These are phyloP conservation scores for Houttuynia cordata DNA, from an alignment of 164 flowering plant species.

Conservation along the genomic window DNA sequence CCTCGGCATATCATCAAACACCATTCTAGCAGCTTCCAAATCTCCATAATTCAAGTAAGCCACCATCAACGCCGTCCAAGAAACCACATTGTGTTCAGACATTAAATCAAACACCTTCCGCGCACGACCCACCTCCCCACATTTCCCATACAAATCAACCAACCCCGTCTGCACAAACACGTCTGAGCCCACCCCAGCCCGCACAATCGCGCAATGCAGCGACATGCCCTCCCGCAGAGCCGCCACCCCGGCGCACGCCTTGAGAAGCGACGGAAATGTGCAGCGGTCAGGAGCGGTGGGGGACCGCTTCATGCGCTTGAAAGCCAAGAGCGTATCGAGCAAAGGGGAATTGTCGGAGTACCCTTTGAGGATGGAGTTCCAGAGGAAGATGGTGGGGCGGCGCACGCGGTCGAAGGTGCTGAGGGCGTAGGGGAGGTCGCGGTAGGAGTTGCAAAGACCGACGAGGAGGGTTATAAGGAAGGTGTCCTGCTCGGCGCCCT, in stretches of 20 bases:
- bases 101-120: conserved; percentile 11
- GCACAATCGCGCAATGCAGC: conserved; percentile 7
- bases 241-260: conserved; percentile 5
- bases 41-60: conserved; percentile 6
- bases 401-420: conserved; percentile 5
- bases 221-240: conserved; percentile 3
- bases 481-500: conserved; percentile 7
- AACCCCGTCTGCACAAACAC: conserved; percentile 9
- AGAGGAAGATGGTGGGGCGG: conserved; percentile 9
- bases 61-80: conserved; percentile 12
- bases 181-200: conserved; percentile 5
- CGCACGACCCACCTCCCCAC: conserved; percentile 6
- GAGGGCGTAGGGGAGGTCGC: conserved; percentile 2
- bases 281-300: conserved; percentile 3
- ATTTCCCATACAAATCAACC: conserved; percentile 14
- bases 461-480: conserved; percentile 7
- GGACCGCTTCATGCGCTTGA: conserved; percentile 7
- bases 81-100: conserved; percentile 8
- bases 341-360: conserved; percentile 3
- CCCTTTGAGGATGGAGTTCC: conserved; percentile 12
- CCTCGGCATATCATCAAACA: conserved; percentile 12
- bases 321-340: conserved; percentile 3
- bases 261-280: conserved; percentile 11
- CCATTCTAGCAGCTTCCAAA: conserved; percentile 2
- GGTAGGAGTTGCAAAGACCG: conserved; percentile 6